Base-by-base conservation (phyloP, 805 yeast species). In the Kodamaea hsintzibuensis region DNA sequence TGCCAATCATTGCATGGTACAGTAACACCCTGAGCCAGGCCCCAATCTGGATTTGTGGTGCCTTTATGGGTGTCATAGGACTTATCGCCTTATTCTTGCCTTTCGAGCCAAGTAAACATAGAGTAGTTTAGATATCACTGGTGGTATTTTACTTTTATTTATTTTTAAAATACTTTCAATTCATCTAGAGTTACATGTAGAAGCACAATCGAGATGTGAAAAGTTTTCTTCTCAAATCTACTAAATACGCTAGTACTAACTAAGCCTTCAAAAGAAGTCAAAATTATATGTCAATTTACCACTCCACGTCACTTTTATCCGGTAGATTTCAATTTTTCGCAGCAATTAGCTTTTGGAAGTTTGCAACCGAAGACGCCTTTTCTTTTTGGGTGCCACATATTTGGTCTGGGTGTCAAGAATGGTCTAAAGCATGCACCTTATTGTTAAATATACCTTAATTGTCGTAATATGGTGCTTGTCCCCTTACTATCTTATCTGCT, bases 11-110 rank as follows among this genome's bases (percentile, higher is more conserved):
- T 49, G 70, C 73, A n/a, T 71, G 66, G 56, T 71, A 60, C 55
- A 55, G 67, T 8, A 57, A 70, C 52, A 64, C 73, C 10, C 43
- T 62, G 33, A 56, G 72, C 7, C 49, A 63, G 42, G 65, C 63
- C 6, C 76, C 77, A 2, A 68, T 71, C 40, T 71, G 69, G 67
- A 67, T 72, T 42, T 71, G 75, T 61, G 76, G 73, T 1, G 70
- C 71, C 1, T 64, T 65, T 49, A 63, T 72, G 48, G 74, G 70
- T 1, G 54, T 63, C 12, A 67, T 67, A 51, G 76, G 74, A 0
- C n/a, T 63, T 10, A 44, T 69, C 19, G 72, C 76, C 2, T 53
- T 71, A 42, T 57, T 67, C 25, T 65, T 72, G 51, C 75, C 76
- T 10, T 72, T 63, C 51, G 76, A 72, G 57, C 74, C 76, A 37